Evolutionary conservation across 2,329 filamentous ascomycete species (phyloP).

Genomic region (Blumeriella jaapii): DNA sequence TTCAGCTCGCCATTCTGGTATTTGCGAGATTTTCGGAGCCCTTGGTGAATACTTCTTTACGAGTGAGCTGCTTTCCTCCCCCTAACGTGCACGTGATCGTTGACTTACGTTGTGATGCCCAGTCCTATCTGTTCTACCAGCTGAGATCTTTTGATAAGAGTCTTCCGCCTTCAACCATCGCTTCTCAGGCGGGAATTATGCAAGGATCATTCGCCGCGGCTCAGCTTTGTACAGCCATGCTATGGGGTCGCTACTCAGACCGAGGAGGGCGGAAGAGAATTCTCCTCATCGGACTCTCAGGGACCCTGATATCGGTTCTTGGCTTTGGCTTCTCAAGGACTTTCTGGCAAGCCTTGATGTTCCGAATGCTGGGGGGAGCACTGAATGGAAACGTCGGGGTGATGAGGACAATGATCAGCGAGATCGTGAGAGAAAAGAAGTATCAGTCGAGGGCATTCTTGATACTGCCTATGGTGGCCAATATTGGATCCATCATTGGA

Average conservation of each 20-base stretch:
- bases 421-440: slow-evolving; percentile 61
- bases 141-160: slow-evolving; percentile 47
- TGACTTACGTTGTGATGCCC: slow-evolving; percentile 32
- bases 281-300: slow-evolving; percentile 52
- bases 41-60: slow-evolving; percentile 58
- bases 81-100: not conserved
- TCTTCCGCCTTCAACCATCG: slow-evolving; percentile 36
- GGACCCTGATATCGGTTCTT: slow-evolving; percentile 50
- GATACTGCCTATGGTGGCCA: slow-evolving; percentile 53
- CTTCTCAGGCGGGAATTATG: slow-evolving; percentile 56
- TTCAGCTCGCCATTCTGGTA: slow-evolving; percentile 67
- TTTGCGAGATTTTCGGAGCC: slow-evolving; percentile 74
- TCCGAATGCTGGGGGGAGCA: slow-evolving; percentile 48
- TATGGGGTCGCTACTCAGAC: slow-evolving; percentile 55
- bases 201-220: slow-evolving; percentile 55
- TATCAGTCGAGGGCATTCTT: slow-evolving; percentile 36
- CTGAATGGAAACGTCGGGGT: slow-evolving; percentile 66
- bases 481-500: slow-evolving; percentile 37
- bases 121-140: slow-evolving; percentile 64
- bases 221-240: slow-evolving; percentile 57
- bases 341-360: slow-evolving; percentile 48
- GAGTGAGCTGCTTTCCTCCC: slow-evolving; percentile 10
- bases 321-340: slow-evolving; percentile 58
- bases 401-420: slow-evolving; percentile 63
- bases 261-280: slow-evolving; percentile 46